These are phyloP conservation scores for Dipodascopsis uninucleata DNA, from an alignment of 805 yeast genomes.

Conservation along the genomic window DNA sequence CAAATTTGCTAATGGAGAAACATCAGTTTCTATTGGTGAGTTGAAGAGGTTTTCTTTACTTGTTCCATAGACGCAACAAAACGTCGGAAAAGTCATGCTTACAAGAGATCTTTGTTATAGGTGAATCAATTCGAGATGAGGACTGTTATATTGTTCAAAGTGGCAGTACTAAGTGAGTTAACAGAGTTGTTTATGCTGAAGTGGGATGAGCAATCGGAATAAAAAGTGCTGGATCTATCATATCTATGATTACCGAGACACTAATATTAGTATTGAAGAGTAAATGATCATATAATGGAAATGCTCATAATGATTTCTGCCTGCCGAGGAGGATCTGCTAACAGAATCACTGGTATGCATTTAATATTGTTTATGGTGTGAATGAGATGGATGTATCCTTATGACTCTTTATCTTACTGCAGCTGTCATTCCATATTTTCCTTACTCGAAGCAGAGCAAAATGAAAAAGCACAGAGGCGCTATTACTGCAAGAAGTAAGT, in stretches of 20 bases:
- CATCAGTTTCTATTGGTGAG: slow-evolving; percentile 90
- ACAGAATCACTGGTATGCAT: slow-evolving; percentile 61
- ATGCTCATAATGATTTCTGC: slow-evolving; percentile 87
- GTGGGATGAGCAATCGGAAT: neutral
- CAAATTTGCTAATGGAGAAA: slow-evolving; percentile 96
- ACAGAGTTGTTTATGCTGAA: no score
- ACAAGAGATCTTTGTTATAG: slow-evolving; percentile 3
- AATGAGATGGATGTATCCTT: no score
- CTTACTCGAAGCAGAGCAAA: slow-evolving; percentile 93
- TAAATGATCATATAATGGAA: slow-evolving; percentile 96
- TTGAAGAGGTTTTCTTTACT: neutral
- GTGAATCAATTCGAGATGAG: slow-evolving; percentile 73
- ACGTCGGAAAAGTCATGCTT: neutral
- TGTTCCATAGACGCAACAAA: neutral
- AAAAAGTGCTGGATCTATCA: slow-evolving; percentile 70
- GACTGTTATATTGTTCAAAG: slow-evolving; percentile 44
- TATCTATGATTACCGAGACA: slow-evolving; percentile 86
- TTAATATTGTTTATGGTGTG: neutral
- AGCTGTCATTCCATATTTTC: slow-evolving; percentile 96
- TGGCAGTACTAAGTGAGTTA: slow-evolving; percentile 23
- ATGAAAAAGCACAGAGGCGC: slow-evolving; percentile 99
- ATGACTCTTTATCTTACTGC: slow-evolving; percentile 28
- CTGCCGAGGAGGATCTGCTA: slow-evolving; percentile 97
- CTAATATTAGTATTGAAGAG: slow-evolving; percentile 37
- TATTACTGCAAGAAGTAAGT: slow-evolving; percentile 74